Evolutionary conservation across 495 filamentous ascomycete species (phyloP), one percentile per base, ranked within the genome.

Genomic region (Talaromyces ruber): DNA sequence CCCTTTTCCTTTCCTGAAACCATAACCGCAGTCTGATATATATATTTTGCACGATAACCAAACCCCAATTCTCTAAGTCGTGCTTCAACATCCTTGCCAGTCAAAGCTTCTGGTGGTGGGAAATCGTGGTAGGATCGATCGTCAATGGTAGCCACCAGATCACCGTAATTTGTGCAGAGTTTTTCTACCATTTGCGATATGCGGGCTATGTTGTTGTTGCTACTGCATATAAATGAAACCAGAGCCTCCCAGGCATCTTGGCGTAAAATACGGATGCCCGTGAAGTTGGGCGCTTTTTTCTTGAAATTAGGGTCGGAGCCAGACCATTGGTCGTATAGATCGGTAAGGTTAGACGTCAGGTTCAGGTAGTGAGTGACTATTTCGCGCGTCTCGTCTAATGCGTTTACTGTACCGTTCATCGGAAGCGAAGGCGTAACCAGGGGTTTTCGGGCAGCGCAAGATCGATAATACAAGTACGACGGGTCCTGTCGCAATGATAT

Each of bases 151-250:
- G 84, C 91, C 37, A 98, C 79, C 21, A 88, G 75, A 0, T 86
- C 82, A 0, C 94, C 94, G 67, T 97, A 98, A 65, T 95, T 81
- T 16, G 82, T 61, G 70, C 94, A 98, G 7, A 99, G 79, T 66
- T 97, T 98, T 62, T 93, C 84, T 22, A 97, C 90, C 94, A 99
- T 98, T 70, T 93, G 89, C 12, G 88, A 91, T 66, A 99, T 99
- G 26, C 94, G 87, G 4, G 84, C 80, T 62, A 99, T 99, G 70
- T 99, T 96, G 73, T 99, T 99, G 74, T 99, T 99, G 74, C 91
- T 95, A 71, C 92, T 97, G 80, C 94, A 98, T 61, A 99, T 97
- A 71, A 99, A 99, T 30, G 87, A 86, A 14, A 99, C 78, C 3
- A 99, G 77, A 5, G 95, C 86, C 73, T 99, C 94, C 95, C 94